A percentile compares a stretch with the other conserved stretches of the same genome.
Conservation (phyloP, 768 basidiomycete species). For the Hydnum rufescens region DNA sequence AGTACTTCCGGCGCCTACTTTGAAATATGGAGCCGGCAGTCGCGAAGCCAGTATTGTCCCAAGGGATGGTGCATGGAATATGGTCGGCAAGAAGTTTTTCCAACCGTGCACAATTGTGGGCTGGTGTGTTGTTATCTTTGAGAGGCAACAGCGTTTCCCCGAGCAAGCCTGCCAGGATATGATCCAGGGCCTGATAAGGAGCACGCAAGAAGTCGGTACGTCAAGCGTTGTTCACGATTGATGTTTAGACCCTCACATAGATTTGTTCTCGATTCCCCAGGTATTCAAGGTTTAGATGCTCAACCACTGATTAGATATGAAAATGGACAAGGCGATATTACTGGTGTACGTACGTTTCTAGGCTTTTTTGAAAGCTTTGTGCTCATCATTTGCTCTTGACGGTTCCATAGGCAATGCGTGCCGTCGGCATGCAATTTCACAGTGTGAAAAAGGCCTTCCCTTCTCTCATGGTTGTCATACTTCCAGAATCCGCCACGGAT, state of each 20-base stretch:
- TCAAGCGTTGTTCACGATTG: constrained; percentile 1
- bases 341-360: constrained; percentile 19
- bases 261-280: neutral
- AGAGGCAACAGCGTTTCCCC: constrained; percentile 37
- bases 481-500: constrained; percentile 58
- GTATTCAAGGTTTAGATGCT: constrained; percentile 26
- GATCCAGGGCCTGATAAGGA: constrained; percentile 30
- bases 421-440: constrained; percentile 29
- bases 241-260: neutral
- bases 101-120: constrained; percentile 28
- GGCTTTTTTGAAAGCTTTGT: neutral
- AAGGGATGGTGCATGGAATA: constrained; percentile 57
- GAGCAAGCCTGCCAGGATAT: constrained; percentile 30
- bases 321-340: constrained; percentile 36
- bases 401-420: constrained; percentile 26
- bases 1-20: constrained; percentile 38
- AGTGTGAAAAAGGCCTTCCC: constrained; percentile 26
- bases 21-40: constrained; percentile 36
- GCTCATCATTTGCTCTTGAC: neutral
- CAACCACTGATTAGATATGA: constrained; percentile 32
- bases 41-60: constrained; percentile 35
- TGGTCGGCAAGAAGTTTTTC: constrained; percentile 37
- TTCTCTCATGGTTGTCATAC: constrained; percentile 40
- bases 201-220: constrained; percentile 41
- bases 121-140: constrained; percentile 52